Base-by-base conservation (phyloP, 1,139 yeast species). In the Nakaseomyces bracarensis region DNA sequence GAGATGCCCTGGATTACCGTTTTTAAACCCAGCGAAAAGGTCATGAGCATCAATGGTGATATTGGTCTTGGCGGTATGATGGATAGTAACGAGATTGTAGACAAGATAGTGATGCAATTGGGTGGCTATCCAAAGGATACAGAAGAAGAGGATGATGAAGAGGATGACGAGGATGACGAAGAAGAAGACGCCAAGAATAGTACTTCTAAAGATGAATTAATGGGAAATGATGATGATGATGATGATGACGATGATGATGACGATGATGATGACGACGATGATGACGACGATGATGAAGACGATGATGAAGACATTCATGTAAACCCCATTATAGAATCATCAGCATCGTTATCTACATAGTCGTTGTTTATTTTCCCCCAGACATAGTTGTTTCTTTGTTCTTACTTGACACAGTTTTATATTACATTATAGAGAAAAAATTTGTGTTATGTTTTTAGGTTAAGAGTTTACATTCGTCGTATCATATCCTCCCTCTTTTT, bases 21-120 rank as follows among this genome's bases (percentile, higher is more conserved):
- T 14, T 72, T 91, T 57, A 80, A 77, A 56, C 98, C 98, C 0
- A 89, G 91, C 22, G 97, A 91, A 56, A 91, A 91, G 62, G 94
- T 87, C 5, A 82, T 84, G 44, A 91, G 94, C 21, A 60, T 65
- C 8, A 77, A 86, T 68, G 98, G 97, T 38, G 97, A 91, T 42
- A 85, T 89, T 44, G 98, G 97, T 3, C 82, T 77, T 69, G 98
- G 97, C 22, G 98, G 97, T 8, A 91, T 91, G 98, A 72, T 95
- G 56, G 89, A 82, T 55, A 79, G 82, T 75, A 83, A 85, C 63
- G 96, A 86, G 63, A 82, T 87, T 53, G 95, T 85, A 22, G 89
- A 86, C 57, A 79, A 75, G 54, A 75, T 85, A 46, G 95, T 85
- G 3, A 69, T 80, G 60, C 83, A 84, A 57, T 66, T 85, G 43